Percentiles rank a stretch among this genome's conserved stretches.
phyloP scores from a whole-genome alignment of 768 basidiomycete species.

The Lentinus tigrinus region DNA sequence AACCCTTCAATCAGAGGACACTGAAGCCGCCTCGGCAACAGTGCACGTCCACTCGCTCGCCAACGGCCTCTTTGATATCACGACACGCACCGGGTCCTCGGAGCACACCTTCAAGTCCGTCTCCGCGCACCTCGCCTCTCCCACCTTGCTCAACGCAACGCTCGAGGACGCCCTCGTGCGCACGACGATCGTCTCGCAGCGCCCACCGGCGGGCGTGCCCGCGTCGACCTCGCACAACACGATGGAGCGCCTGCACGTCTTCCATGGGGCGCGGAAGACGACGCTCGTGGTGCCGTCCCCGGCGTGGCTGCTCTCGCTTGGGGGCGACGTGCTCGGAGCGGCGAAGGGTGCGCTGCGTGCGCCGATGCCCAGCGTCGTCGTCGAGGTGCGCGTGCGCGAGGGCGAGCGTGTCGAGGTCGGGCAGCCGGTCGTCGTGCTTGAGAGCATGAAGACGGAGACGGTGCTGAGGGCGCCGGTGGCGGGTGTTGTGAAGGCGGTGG shows the following conservation, averaged over 20 bases:
- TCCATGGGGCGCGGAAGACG: conserved; percentile 60
- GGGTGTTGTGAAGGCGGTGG: conserved; percentile 70
- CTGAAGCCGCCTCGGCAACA: conserved; percentile 38
- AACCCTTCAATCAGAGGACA: conserved; percentile 58
- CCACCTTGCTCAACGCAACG: conserved; percentile 52
- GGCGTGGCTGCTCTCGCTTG: conserved; percentile 65
- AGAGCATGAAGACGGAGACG: conserved; percentile 98
- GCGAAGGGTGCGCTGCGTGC: conserved; percentile 69
- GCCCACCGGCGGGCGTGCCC: conserved; percentile 50
- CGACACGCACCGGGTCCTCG: conserved; percentile 37
- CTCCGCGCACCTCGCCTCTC: conserved; percentile 53
- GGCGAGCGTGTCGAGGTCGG: conserved; percentile 82
- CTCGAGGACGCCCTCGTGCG: conserved; percentile 48
- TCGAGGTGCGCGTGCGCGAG: conserved; percentile 76
- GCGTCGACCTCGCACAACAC: conserved; percentile 54
- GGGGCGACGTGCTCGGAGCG: conserved; percentile 53
- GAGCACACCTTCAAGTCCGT: conserved; percentile 47
- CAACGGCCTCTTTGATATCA: conserved; percentile 43
- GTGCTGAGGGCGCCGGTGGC: conserved; percentile 69
- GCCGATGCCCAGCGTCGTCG: conserved; percentile 93
- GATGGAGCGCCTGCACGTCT: conserved; percentile 77
- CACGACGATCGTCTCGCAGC: conserved; percentile 77
- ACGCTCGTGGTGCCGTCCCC: conserved; percentile 64
- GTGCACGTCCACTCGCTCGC: conserved; percentile 33
- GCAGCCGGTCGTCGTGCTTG: conserved; percentile 78